Evolutionary conservation across 2,329 filamentous ascomycete genomes (phyloP).

Genomic region (Sporothrix brunneoviolacea): DNA sequence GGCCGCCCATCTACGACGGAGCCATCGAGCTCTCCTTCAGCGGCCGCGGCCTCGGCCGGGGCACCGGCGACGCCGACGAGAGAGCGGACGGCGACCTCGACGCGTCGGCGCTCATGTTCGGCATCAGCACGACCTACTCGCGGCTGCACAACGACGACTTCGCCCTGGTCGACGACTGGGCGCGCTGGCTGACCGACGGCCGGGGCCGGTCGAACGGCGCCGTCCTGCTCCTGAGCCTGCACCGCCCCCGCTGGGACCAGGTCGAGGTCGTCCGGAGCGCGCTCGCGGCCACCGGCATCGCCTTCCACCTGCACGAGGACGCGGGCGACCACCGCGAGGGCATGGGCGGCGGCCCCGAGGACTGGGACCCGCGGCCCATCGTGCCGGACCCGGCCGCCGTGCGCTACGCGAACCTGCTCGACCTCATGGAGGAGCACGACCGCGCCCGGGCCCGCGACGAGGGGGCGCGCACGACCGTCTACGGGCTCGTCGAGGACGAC

Average conservation of each 20-base stretch:
- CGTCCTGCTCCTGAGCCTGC: slow-evolving; percentile 34
- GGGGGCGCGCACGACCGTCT: slow-evolving; percentile 24
- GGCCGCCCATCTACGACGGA: neutral
- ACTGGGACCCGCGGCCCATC: neutral
- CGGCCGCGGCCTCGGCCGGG: slow-evolving; percentile 2
- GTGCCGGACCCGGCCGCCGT: slow-evolving; percentile 14
- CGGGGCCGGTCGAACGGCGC: slow-evolving; percentile 36
- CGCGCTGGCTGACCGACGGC: slow-evolving; percentile 39
- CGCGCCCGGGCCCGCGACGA: neutral
- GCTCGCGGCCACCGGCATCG: slow-evolving; percentile 32
- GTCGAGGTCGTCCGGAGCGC: slow-evolving; percentile 25
- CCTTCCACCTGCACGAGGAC: slow-evolving; percentile 25
- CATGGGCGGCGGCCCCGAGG: slow-evolving; percentile 1
- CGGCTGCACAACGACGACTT: slow-evolving; percentile 33
- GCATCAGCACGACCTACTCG: slow-evolving; percentile 37
- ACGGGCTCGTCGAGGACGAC: slow-evolving; percentile 39
- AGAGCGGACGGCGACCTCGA: slow-evolving; percentile 22
- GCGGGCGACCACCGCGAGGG: slow-evolving; percentile 17
- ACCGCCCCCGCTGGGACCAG: slow-evolving; percentile 31
- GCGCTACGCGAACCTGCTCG: slow-evolving; percentile 16
- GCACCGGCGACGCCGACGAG: no score
- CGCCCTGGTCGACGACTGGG: slow-evolving; percentile 36
- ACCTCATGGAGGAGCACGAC: slow-evolving; percentile 1
- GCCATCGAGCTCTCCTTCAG: neutral
- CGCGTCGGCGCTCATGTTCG: slow-evolving; percentile 35